Evolutionary conservation across 176 grass and related monocot genomes (phyloP).

Genomic region (Metroxylon sagu): DNA sequence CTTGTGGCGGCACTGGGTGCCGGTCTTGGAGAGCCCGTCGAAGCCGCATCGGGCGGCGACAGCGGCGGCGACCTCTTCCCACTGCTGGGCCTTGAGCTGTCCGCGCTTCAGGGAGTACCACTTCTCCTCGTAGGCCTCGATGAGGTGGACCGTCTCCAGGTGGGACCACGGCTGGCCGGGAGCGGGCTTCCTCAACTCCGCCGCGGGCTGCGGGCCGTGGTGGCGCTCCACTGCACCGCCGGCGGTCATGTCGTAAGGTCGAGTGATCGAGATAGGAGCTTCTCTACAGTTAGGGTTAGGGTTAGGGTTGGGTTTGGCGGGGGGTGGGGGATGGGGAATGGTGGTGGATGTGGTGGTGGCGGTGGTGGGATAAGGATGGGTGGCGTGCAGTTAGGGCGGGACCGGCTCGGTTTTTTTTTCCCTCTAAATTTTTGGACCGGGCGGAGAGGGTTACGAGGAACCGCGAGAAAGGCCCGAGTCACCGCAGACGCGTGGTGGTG

Average conservation of each 20-base stretch:
- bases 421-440: no score
- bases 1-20: constrained; percentile 98
- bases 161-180: constrained; percentile 84
- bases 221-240: constrained; percentile 19
- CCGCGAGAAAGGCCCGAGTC: no score
- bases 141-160: constrained; percentile 77
- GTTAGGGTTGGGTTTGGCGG: no score
- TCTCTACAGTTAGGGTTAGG: no score
- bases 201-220: background rate
- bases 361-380: no score
- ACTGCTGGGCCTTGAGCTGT: constrained; percentile 94
- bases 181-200: constrained; percentile 34
- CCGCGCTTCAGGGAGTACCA: constrained; percentile 65
- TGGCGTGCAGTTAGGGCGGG: no score
- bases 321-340: no score
- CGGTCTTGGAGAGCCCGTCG: constrained; percentile 45
- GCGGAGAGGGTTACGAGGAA: no score
- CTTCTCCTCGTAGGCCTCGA: constrained; percentile 85
- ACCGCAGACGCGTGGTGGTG: no score
- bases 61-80: constrained; percentile 70
- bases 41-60: constrained; percentile 48
- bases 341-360: no score
- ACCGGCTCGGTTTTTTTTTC: no score
- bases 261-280: no score
- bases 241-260: constrained; percentile 7